phyloP scores from a whole-genome alignment of 805 yeast species.

The Candida glaebosa region DNA sequence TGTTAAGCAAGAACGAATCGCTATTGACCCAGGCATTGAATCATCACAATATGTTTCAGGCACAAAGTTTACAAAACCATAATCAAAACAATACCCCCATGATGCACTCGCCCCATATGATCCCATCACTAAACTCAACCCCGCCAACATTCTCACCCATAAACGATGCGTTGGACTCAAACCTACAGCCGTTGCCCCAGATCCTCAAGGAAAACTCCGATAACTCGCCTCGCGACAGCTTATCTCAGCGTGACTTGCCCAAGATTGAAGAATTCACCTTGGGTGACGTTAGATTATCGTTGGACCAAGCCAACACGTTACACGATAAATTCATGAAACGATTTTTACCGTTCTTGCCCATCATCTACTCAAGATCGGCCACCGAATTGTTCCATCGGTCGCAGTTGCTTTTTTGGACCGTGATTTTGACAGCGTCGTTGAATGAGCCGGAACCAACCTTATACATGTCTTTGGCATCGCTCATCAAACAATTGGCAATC shows the following conservation, averaged over 20 bases:
- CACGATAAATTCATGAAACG: constrained; percentile 66
- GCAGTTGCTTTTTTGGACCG: constrained; percentile 85
- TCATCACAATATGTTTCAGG: constrained; percentile 34
- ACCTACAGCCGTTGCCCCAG: constrained; percentile 2
- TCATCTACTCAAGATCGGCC: constrained; percentile 66
- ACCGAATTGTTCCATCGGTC: constrained; percentile 79
- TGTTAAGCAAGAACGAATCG: constrained; percentile 59
- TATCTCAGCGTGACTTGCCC: constrained; percentile 7
- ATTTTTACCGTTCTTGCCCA: constrained; percentile 76
- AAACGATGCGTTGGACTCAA: constrained; percentile 1
- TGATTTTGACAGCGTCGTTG: constrained; percentile 78
- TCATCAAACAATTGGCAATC: constrained; percentile 82
- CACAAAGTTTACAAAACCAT: too few relatives aligned
- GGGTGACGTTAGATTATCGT: constrained; percentile 70
- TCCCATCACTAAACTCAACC: not conserved
- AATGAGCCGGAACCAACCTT: constrained; percentile 85
- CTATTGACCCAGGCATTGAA: constrained; percentile 62
- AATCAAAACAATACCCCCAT: not conserved
- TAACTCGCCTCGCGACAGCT: constrained; percentile 22
- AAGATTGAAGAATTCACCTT: constrained; percentile 56
- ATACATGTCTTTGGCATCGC: constrained; percentile 69
- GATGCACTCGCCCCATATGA: not conserved
- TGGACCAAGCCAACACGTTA: constrained; percentile 65
- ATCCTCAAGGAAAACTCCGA: constrained; percentile 18
- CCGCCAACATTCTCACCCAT: not conserved